A percentile compares a stretch with the other conserved stretches of the same genome.
Conservation (phyloP, 345 rosid genomes). For the Populus deltoides region DNA sequence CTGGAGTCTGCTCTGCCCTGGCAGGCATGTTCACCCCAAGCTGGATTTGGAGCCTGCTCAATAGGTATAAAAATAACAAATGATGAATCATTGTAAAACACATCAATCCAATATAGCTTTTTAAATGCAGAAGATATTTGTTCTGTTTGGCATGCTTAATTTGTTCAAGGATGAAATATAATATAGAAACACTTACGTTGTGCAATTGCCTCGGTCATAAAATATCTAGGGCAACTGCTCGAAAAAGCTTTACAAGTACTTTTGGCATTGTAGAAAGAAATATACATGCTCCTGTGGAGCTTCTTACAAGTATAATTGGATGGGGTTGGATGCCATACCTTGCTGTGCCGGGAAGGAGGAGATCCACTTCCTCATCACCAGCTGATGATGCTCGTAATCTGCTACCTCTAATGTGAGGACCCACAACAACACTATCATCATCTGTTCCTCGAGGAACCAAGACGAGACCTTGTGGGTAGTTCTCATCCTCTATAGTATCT, state of each 20-base stretch:
- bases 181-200: no score
- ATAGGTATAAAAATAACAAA: not conserved
- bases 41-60: constrained; percentile 79
- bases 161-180: no score
- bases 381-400: constrained; percentile 76
- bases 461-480: constrained; percentile 87
- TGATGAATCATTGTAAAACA: not conserved
- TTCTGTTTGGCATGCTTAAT: no score
- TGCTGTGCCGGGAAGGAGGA: constrained; percentile 97
- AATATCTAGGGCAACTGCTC: no score
- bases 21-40: constrained; percentile 98
- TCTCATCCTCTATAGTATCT: constrained; percentile 76
- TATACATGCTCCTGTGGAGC: not conserved
- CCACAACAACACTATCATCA: constrained; percentile 61
- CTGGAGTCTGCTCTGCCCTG: constrained; percentile 79
- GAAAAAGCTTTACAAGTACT: no score
- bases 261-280: no score
- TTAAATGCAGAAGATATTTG: no score
- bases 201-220: not conserved
- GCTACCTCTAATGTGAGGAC: constrained; percentile 90
- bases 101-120: not conserved
- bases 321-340: constrained; percentile 48
- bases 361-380: constrained; percentile 95
- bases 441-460: constrained; percentile 84
- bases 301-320: not conserved